Base-by-base conservation (phyloP, 73 alveolate genomes). In the Halteria grandinella region DNA sequence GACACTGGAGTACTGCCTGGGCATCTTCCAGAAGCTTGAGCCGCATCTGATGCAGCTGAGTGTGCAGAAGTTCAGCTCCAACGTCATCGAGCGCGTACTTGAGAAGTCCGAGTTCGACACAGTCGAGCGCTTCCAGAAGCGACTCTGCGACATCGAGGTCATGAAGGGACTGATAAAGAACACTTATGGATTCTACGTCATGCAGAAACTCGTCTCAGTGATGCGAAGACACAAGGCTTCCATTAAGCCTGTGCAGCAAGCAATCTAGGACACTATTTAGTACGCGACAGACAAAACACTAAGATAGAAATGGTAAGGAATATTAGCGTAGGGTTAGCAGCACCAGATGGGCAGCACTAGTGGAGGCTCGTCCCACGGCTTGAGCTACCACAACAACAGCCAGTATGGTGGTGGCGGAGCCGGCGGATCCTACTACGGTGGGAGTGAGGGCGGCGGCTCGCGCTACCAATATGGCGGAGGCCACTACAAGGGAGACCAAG, bases 51-150 rank as follows among this genome's bases (percentile, higher is more conserved):
- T 71, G 81, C 57, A 74, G 49, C 85, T 88, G 0, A 44, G 89
- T 0, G 83, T 64, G 60, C 83, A 88, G 60, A 88, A 88, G 59
- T 88, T 88, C 40, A 48, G 88, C 2, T 83, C 93, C 11, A 88
- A 88, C 50, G 95, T 88, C 5, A 82, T 88, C 21, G 95, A 88
- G 41, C 83, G 82, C 49, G 58, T 54, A 52, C 41, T 82, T 3
- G 91, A 82, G 43, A 82, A 71, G 43, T 80, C 85, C 33, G 66
- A 52, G 8, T 54, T 71, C 40, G 82, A 66, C 1, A 53, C 62
- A 17, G 41, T 80, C 7, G 55, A 54, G 55, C 45, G 55, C 32
- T 82, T 41, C 58, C 43, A 48, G 54, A 41, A 47, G n/a, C 29
- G 33, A 12, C 43, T 82, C 27, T 51, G 75, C 15, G 85, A 82